Evolutionary conservation across 108 stramenopile genomes (phyloP).

Genomic region (Chaetoceros muelleri): DNA sequence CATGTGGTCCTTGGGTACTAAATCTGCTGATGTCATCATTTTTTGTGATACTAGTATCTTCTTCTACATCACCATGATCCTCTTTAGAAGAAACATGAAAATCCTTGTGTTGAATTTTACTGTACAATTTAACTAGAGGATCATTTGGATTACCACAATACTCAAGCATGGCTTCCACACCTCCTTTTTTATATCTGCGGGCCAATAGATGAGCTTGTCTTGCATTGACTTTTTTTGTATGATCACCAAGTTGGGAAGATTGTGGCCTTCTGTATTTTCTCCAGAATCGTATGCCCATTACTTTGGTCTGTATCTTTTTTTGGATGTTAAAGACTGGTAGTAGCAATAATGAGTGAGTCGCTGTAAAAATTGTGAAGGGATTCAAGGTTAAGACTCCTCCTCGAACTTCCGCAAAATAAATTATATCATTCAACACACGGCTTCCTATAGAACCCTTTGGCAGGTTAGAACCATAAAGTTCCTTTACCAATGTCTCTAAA

Average conservation of each 20-base stretch:
- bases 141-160: too few relatives aligned
- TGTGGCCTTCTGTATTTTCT: constrained; percentile 17
- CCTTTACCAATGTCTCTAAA: constrained; percentile 31
- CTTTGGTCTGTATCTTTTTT: constrained; percentile 18
- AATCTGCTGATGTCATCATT: neutral
- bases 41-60: neutral
- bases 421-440: constrained; percentile 17
- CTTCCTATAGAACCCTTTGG: constrained; percentile 8
- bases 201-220: too few relatives aligned
- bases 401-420: constrained; percentile 20
- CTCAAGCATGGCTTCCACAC: neutral
- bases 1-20: neutral
- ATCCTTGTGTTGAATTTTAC: too few relatives aligned
- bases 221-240: neutral
- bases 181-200: neutral
- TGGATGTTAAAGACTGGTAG: constrained; percentile 33
- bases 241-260: neutral
- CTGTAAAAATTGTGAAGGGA: constrained; percentile 22
- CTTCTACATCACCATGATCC: neutral
- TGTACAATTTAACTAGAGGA: too few relatives aligned
- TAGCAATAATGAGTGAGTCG: constrained; percentile 19
- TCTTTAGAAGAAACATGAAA: too few relatives aligned
- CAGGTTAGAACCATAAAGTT: constrained; percentile 19
- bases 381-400: constrained; percentile 30
- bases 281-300: constrained; percentile 23